A percentile compares a stretch with the other conserved stretches of the same genome.
These are phyloP conservation scores for Acanthamoeba castellanii DNA, from an alignment of 208 protist species.

Conservation along the genomic window DNA sequence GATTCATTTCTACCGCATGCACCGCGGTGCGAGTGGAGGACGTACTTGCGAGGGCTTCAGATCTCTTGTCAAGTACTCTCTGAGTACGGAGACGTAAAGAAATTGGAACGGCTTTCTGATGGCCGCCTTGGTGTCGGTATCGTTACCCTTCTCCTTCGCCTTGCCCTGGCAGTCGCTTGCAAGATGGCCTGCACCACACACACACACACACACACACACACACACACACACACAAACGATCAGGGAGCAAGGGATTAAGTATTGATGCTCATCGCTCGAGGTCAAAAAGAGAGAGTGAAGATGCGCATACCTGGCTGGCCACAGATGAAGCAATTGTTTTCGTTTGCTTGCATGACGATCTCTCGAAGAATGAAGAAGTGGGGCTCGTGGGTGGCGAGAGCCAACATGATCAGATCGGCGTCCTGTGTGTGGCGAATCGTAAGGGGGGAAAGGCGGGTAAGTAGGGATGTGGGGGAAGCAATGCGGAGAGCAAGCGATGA, in stretches of 20 bases:
- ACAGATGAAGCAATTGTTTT: conserved; percentile 71
- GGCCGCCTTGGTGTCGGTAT: conserved; percentile 59
- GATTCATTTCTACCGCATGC: not conserved
- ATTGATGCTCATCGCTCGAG: not conserved
- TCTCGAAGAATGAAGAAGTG: conserved; percentile 98
- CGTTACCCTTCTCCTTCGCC: not conserved
- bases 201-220: not conserved
- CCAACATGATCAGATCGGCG: conserved; percentile 99
- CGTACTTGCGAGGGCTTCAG: not conserved
- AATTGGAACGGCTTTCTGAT: conserved; percentile 86
- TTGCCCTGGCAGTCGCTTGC: conserved; percentile 49
- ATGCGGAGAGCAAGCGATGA: not conserved
- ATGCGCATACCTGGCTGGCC: conserved; percentile 83
- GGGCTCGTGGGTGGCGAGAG: conserved; percentile 98
- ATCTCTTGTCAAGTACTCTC: conserved; percentile 87
- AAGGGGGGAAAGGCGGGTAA: too few relatives aligned
- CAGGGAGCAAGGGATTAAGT: too few relatives aligned
- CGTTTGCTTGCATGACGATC: conserved; percentile 82
- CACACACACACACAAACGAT: too few relatives aligned
- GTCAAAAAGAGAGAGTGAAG: not conserved
- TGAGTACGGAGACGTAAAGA: conserved; percentile 85
- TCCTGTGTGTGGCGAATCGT: too few relatives aligned
- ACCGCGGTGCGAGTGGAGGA: not conserved
- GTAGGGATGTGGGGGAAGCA: not conserved
- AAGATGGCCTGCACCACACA: not conserved